A percentile compares a stretch with the other conserved stretches of the same genome.
phyloP scores from a whole-genome alignment of 1,139 yeast genomes.

The Kodamaea anthophila region DNA sequence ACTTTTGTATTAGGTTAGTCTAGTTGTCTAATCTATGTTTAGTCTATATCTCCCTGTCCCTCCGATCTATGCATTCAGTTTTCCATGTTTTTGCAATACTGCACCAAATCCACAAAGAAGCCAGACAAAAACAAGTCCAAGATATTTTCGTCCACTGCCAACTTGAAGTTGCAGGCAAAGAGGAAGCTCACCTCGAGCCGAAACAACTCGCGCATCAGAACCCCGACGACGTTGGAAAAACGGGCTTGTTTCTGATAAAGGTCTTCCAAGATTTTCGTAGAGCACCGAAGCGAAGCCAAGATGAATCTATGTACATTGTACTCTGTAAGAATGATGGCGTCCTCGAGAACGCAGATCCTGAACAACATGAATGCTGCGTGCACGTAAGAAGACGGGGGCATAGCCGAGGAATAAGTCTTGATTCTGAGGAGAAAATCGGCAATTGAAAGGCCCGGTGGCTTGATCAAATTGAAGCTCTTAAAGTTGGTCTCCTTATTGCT shows the following conservation, averaged over 20 bases:
- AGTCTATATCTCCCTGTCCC: conserved; percentile 10
- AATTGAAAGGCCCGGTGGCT: conserved; percentile 32
- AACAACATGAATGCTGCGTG: conserved; percentile 37
- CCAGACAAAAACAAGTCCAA: conserved; percentile 27
- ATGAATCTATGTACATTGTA: conserved; percentile 35
- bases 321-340: conserved; percentile 26
- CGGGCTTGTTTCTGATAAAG: conserved; percentile 38
- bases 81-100: conserved; percentile 16
- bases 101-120: conserved; percentile 24
- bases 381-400: conserved; percentile 35
- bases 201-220: conserved; percentile 31
- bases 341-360: conserved; percentile 30
- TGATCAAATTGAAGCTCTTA: conserved; percentile 29
- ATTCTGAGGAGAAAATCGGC: conserved; percentile 34
- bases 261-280: conserved; percentile 40
- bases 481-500: conserved; percentile 11
- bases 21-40: too few relatives aligned
- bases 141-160: conserved; percentile 31
- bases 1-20: too few relatives aligned
- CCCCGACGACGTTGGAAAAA: conserved; percentile 44
- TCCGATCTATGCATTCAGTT: conserved; percentile 3
- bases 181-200: conserved; percentile 38
- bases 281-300: conserved; percentile 39
- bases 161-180: conserved; percentile 35
- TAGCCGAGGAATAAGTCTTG: conserved; percentile 37